Evolutionary conservation across 164 flowering plant species (phyloP).

Genomic region (Houttuynia cordata): DNA sequence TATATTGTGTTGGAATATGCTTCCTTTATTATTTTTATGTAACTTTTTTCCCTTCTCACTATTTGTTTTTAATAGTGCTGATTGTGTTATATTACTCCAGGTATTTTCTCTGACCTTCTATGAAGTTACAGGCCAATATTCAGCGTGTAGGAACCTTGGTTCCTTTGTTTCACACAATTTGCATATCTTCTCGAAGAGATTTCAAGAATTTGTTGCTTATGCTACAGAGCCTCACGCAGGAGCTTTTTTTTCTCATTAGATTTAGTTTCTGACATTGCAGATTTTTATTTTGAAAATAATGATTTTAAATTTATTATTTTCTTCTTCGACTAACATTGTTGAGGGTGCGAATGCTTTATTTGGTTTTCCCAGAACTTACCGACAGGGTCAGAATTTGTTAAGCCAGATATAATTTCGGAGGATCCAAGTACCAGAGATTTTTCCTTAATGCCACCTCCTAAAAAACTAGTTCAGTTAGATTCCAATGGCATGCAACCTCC

Average conservation of each 20-base stretch:
- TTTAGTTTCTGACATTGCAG: not conserved
- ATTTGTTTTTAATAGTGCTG: slow-evolving; percentile 14
- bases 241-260: not conserved
- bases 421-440: slow-evolving; percentile 25
- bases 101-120: slow-evolving; percentile 99
- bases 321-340: not conserved
- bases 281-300: no score
- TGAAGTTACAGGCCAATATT: slow-evolving; percentile 77
- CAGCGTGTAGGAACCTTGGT: slow-evolving; percentile 56
- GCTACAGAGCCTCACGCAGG: slow-evolving; percentile 3
- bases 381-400: slow-evolving; percentile 41
- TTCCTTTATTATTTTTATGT: no score
- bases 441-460: slow-evolving; percentile 51
- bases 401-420: slow-evolving; percentile 25
- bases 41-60: not conserved
- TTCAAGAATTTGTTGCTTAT: not conserved
- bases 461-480: slow-evolving; percentile 35
- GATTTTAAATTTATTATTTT: not conserved
- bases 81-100: slow-evolving; percentile 64
- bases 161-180: slow-evolving; percentile 68
- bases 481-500: slow-evolving; percentile 40
- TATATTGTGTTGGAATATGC: no score
- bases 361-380: slow-evolving; percentile 22
- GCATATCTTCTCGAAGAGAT: not conserved
- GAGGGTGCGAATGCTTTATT: slow-evolving; percentile 14